Conservation (phyloP, 345 rosid genomes). For the Eucalyptus decipiens region DNA sequence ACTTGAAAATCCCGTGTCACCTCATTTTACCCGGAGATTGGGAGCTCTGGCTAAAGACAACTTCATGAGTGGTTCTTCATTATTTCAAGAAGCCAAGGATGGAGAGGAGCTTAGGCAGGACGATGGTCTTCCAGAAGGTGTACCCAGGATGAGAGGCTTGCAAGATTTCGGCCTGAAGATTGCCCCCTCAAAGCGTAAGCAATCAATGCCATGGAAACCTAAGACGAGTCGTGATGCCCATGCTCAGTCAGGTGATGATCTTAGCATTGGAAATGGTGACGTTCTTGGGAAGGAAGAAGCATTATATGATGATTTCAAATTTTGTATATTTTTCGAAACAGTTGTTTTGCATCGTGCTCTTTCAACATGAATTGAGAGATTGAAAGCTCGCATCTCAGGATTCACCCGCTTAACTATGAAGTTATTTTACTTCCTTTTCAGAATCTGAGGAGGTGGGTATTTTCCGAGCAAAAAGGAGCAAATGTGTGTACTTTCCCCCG, state of each 20-base stretch:
- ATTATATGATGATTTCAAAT: neutral
- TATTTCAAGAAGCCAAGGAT: constrained; percentile 12
- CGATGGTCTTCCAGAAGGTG: constrained; percentile 34
- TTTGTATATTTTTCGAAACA: neutral
- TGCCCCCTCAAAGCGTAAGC: constrained; percentile 46
- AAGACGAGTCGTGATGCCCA: constrained; percentile 20
- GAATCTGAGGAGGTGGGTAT: constrained; percentile 39
- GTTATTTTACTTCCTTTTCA: constrained; percentile 10
- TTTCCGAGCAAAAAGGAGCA: constrained; percentile 57
- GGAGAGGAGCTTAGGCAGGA: constrained; percentile 25
- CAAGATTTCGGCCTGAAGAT: constrained; percentile 75
- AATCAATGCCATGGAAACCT: constrained; percentile 25
- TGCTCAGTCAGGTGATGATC: constrained; percentile 31
- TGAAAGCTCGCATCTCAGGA: neutral
- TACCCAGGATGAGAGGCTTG: constrained; percentile 80
- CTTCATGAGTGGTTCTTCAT: neutral
- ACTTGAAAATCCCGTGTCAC: constrained; percentile 12
- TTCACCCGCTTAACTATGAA: neutral
- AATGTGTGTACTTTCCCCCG: constrained; percentile 29
- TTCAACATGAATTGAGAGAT: neutral
- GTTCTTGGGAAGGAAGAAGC: neutral
- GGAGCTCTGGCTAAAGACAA: constrained; percentile 18
- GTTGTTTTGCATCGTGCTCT: neutral
- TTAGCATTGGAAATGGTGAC: constrained; percentile 26
- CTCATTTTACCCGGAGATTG: constrained; percentile 9